Evolutionary conservation across 2,329 filamentous ascomycete genomes (phyloP).

Genomic region (Aspergillus niger): DNA sequence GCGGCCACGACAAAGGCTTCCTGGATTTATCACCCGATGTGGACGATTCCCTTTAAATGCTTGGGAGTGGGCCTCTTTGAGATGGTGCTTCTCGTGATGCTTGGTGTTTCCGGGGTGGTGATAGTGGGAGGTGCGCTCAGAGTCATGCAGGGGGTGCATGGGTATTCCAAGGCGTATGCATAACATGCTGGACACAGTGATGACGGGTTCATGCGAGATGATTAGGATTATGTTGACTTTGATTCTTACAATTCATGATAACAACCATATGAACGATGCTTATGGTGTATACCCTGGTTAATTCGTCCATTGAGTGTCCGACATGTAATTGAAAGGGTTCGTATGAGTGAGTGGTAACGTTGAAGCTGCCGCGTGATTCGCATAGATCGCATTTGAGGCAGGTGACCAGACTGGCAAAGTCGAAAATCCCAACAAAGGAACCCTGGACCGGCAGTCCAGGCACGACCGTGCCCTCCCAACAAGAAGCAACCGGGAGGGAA

Average conservation of each 20-base stretch:
- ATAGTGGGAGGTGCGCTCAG: neutral
- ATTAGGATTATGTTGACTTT: neutral
- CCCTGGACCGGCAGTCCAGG: neutral
- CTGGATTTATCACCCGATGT: neutral
- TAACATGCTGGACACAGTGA: neutral
- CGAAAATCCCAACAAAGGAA: neutral
- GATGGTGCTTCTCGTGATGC: constrained; percentile 1
- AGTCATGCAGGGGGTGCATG: neutral
- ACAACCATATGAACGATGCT: neutral
- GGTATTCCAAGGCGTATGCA: neutral
- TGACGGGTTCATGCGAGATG: neutral
- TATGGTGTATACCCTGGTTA: neutral
- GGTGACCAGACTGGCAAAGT: neutral
- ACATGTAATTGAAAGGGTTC: neutral
- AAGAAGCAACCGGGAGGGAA: too few relatives aligned
- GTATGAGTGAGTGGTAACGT: neutral
- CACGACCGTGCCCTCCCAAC: too few relatives aligned
- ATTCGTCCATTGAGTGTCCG: neutral
- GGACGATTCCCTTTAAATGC: neutral
- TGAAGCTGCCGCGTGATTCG: neutral
- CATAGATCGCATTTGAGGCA: neutral
- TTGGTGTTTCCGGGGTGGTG: neutral
- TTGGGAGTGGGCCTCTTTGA: constrained; percentile 3
- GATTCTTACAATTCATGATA: neutral
- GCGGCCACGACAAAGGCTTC: neutral